Base-by-base conservation (phyloP, 208 protist genomes). In the Leishmania mexicana region DNA sequence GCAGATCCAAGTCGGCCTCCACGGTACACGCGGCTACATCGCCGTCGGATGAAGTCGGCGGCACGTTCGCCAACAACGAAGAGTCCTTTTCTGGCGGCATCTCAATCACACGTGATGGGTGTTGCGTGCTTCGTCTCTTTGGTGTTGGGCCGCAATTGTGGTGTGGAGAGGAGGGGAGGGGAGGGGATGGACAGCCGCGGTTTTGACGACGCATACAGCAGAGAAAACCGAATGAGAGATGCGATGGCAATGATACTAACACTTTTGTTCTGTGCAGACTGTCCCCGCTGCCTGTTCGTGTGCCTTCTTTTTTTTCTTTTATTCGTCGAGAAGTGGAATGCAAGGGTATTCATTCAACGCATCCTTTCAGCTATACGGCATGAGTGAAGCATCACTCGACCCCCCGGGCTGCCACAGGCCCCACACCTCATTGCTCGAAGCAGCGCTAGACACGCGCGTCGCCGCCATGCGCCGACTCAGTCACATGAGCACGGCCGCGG, bases 1-100 rank as follows among this genome's bases (percentile, higher is more conserved):
- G 92, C 38, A 93, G 80, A 38, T 87, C 6, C 24, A 87, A 72
- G 49, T 86, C 76, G 31, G 62, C 42, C 84, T 87, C 81, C 38
- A 76, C 58, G 0, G 67, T 81, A 24, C 42, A 80, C 31, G n/a
- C 73, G 6, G 28, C 4, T 4, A 75, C 82, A 42, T 38, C 76
- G 62, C 45, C n/a, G 73, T 78, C 42, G 40, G 54, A 53, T 35
- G 19, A 28, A 10, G 53, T 31, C 54, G 35, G 10, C 73, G 49
- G 2, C 62, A 42, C 3, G 21, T 51, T 35, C 21, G 53, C n/a
- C 53, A 15, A 21, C 54, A 5, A 19, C 31, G 54, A 35, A 6
- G 57, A 7, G 53, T 67, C 24, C 3, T 60, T 76, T 17, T 15
- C 40, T 15, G 72, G 58, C 31, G 49, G 21, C 72, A 76, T 76